Conservation (phyloP, 2,329 filamentous ascomycete species). For the Phialophora macrospora region DNA sequence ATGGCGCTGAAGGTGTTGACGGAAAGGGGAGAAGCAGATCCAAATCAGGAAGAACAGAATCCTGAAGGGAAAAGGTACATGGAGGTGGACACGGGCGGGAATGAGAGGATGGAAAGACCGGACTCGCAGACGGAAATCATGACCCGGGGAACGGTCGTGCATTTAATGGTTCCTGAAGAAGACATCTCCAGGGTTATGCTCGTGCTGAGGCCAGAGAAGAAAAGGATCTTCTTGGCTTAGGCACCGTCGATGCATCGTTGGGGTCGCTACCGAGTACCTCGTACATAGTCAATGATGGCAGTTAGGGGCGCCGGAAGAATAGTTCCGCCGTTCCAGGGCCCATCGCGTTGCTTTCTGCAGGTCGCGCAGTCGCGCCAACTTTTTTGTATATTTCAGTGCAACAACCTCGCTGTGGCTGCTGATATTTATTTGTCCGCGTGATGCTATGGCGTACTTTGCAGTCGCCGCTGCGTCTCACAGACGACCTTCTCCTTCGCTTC, state of each 20-base stretch:
- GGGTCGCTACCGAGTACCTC: no score
- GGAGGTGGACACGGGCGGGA: neutral
- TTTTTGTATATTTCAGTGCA: neutral
- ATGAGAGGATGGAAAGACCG: neutral
- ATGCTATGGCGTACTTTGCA: constrained; percentile 32
- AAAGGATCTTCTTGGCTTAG: neutral
- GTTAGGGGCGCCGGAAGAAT: neutral
- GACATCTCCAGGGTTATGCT: neutral
- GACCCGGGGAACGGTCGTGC: neutral
- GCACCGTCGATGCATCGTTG: neutral
- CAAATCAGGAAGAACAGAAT: neutral
- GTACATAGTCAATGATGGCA: neutral
- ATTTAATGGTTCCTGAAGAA: neutral
- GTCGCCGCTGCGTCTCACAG: constrained; percentile 27
- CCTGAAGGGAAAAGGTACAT: neutral
- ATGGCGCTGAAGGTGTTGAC: neutral
- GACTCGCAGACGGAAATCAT: neutral
- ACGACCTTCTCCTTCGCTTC: constrained; percentile 4
- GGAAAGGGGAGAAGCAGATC: neutral
- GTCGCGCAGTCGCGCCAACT: constrained; percentile 3
- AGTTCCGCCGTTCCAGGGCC: neutral
- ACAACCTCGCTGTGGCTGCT: neutral
- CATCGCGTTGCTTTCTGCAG: constrained; percentile 1
- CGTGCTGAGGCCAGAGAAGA: neutral
- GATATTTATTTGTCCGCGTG: constrained; percentile 16